Percentiles rank a stretch among this genome's conserved stretches.
Evolutionary conservation across 306 rosid genomes (phyloP).

Genomic region (Ziziphus jujuba): DNA sequence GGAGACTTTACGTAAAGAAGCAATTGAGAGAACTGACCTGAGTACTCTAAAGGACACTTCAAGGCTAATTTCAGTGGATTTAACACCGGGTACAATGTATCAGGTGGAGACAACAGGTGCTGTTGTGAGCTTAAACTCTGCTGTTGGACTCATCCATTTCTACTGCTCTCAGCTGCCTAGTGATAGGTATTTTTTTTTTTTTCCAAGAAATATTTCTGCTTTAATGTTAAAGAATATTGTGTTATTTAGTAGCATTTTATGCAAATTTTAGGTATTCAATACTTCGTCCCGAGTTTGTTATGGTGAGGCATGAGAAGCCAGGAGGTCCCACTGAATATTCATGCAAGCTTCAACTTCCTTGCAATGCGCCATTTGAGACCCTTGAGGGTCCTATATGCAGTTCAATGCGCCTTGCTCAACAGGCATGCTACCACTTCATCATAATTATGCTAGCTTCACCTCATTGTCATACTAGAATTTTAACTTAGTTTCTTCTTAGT

Average conservation of each 20-base stretch:
- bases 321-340: constrained; percentile 89
- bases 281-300: constrained; percentile 95
- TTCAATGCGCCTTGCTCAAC: constrained; percentile 98
- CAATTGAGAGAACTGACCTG: constrained; percentile 96
- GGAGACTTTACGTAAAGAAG: constrained; percentile 94
- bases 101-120: constrained; percentile 99
- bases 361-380: constrained; percentile 97
- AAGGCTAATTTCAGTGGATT: constrained; percentile 77
- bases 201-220: constrained; percentile 3
- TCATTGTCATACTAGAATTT: constrained; percentile 19
- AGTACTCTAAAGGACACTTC: constrained; percentile 89
- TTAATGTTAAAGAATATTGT: background rate
- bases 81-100: constrained; percentile 78
- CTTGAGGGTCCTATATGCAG: constrained; percentile 95
- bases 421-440: constrained; percentile 48
- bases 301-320: constrained; percentile 89
- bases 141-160: constrained; percentile 95
- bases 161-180: constrained; percentile 99
- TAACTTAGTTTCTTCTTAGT: constrained; percentile 24
- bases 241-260: constrained; percentile 5
- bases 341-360: constrained; percentile 98
- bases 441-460: constrained; percentile 16
- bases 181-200: constrained; percentile 71
- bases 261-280: constrained; percentile 74
- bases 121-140: constrained; percentile 94